Evolutionary conservation across 805 yeast species (phyloP), one percentile per base, ranked within the genome.

Genomic region (Candida lessepsii): DNA sequence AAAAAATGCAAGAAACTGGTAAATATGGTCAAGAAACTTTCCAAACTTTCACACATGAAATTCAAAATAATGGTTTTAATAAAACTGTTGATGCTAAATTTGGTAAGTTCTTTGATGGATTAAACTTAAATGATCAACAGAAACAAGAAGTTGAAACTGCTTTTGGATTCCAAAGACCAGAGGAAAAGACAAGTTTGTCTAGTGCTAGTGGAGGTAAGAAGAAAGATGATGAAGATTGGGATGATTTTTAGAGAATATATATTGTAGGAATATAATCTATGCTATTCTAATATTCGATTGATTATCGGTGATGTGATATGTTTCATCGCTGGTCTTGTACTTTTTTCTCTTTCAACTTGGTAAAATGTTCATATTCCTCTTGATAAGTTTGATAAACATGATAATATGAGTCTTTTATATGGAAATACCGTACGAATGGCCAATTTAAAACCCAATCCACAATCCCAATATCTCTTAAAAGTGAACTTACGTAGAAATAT

Each of bases 1-100:
- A 86, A 58, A 88, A 81, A 56, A 85, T 91, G 67, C 95, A 86
- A 59, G 95, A 89, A 50, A 87, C 96, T 1, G 85, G 95, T 24
- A 75, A 71, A 45, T 80, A 78, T 49, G 86, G 95, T 19, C 80
- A 79, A 39, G 83, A 81, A 48, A 80, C 83, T n/a, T 73, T 78
- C 53, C 73, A 71, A 46, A 67, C 70, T 13, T 79, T 81, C 55
- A 81, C 88, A 29, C 46, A 56, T 26, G 65, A 72, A 58, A 50
- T 65, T 20, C 65, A 63, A 58, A 62, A 50, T 46, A 70, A 56
- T 40, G 70, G 73, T 5, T 49, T 65, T 34, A 63, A 65, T 48
- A 63, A 58, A 40, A 62, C 73, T 37, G 78, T 73, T 46, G 73
- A 62, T 44, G 64, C 68, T 28, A 65, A 71, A 41, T 78, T 75